Percentiles rank a stretch among this genome's conserved stretches.
Conservation (phyloP, 495 filamentous ascomycete species). For the Hyaloscypha bicolor region DNA sequence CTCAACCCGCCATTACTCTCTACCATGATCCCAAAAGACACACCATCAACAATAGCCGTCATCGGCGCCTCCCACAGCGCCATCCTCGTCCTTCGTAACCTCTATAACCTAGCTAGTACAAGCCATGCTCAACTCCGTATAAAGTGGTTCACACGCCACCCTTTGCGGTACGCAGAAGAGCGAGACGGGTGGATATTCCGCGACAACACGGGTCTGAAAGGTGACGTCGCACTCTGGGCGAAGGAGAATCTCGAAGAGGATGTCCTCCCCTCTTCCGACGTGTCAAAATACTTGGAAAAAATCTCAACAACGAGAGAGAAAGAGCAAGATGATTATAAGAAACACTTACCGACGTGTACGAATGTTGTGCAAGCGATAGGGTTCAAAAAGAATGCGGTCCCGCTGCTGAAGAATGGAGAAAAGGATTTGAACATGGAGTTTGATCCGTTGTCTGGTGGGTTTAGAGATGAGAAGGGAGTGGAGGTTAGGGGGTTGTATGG, state of each 20-base stretch:
- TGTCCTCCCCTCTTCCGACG: conserved; percentile 46
- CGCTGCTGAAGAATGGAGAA: conserved; percentile 35
- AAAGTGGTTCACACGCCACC: conserved; percentile 63
- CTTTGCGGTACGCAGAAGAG: conserved; percentile 61
- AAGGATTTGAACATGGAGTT: conserved; percentile 43
- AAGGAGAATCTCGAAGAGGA: conserved; percentile 56
- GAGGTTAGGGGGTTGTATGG: conserved; percentile 55
- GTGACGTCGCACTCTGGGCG: conserved; percentile 60
- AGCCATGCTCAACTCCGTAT: conserved; percentile 55
- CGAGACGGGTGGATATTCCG: conserved; percentile 64
- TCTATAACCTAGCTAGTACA: conserved; percentile 51
- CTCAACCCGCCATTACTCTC: conserved; percentile 57
- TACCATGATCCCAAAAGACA: conserved; percentile 40
- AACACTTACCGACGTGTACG: conserved; percentile 50
- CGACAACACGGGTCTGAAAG: conserved; percentile 66
- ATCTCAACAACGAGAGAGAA: conserved; percentile 49
- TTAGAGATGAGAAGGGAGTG: conserved; percentile 42
- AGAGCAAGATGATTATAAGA: conserved; percentile 45
- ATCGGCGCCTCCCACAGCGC: conserved; percentile 65
- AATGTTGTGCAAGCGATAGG: conserved; percentile 59
- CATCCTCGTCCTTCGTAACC: conserved; percentile 62
- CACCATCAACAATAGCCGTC: conserved; percentile 49
- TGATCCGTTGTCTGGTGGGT: conserved; percentile 52
- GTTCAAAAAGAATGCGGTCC: conserved; percentile 51
- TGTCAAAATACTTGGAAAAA: conserved; percentile 52